Evolutionary conservation across 2,329 filamentous ascomycete species (phyloP).

Genomic region (Trichoderma sp.): DNA sequence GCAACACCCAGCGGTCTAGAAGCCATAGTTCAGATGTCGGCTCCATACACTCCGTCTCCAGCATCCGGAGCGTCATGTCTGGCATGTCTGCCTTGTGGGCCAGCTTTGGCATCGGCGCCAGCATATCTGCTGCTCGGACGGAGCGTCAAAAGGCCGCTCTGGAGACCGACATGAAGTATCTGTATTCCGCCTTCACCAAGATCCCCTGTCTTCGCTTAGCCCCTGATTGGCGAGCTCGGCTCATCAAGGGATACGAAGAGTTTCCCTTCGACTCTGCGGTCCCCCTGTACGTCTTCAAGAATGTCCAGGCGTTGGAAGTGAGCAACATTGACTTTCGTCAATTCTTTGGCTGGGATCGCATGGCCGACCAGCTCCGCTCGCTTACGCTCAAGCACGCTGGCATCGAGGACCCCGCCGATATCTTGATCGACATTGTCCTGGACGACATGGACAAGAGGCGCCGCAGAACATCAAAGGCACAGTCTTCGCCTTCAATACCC

Average conservation of each 20-base stretch:
- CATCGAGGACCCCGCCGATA: conserved; percentile 84
- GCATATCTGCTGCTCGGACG: conserved; percentile 74
- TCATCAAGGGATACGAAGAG: conserved; percentile 93
- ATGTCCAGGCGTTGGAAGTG: conserved; percentile 88
- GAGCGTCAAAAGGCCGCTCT: conserved; percentile 87
- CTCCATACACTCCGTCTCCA: conserved; percentile 93
- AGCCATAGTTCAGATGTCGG: conserved; percentile 78
- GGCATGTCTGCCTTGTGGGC: conserved; percentile 94
- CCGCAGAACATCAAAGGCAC: conserved; percentile 80
- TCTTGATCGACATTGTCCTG: conserved; percentile 87
- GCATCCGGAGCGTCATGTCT: conserved; percentile 95
- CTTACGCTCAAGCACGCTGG: conserved; percentile 83
- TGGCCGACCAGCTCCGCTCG: conserved; percentile 88
- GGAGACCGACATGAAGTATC: conserved; percentile 85
- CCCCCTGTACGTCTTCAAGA: conserved; percentile 95
- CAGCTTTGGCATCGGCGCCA: conserved; percentile 76
- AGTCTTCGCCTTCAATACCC: conserved; percentile 72
- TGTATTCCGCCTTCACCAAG: conserved; percentile 98
- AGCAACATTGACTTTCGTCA: conserved; percentile 94
- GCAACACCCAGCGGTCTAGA: conserved; percentile 71
- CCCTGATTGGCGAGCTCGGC: conserved; percentile 85
- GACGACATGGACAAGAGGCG: conserved; percentile 95
- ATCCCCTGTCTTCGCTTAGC: conserved; percentile 87
- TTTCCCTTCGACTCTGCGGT: conserved; percentile 98
- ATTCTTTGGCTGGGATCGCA: conserved; percentile 93